A percentile compares a stretch with the other conserved stretches of the same genome.
Conservation (phyloP, 106 monocot species). For the Cymbidium sinense region DNA sequence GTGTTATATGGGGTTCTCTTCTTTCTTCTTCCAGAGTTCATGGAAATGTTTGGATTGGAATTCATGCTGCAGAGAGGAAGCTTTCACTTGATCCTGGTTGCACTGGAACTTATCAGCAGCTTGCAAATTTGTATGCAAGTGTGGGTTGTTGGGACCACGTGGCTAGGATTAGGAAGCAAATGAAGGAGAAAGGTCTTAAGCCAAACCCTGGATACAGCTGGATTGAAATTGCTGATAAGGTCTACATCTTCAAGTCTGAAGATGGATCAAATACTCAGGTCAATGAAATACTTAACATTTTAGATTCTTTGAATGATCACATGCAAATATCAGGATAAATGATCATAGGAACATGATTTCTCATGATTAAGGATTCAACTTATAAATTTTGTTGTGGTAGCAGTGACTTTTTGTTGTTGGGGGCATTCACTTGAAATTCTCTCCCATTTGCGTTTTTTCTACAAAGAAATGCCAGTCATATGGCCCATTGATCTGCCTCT, state of each 20-base stretch:
- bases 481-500: too few species aligned
- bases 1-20: conserved; percentile 49
- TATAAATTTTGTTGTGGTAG: too few species aligned
- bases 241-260: conserved; percentile 37
- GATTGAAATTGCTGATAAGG: conserved; percentile 45
- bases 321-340: conserved; percentile 13
- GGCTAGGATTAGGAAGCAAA: conserved; percentile 35
- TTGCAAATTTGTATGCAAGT: conserved; percentile 47
- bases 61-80: conserved; percentile 45
- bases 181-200: conserved; percentile 43
- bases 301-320: conserved; percentile 32
- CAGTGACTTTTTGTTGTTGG: not conserved
- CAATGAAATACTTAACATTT: conserved; percentile 22
- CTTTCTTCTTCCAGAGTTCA: conserved; percentile 42
- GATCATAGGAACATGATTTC: not conserved
- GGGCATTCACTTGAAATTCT: not conserved
- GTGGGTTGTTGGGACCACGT: conserved; percentile 28
- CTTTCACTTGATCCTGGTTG: conserved; percentile 43
- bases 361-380: not conserved
- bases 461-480: not conserved
- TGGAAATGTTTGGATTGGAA: conserved; percentile 38
- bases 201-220: conserved; percentile 45
- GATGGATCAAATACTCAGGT: conserved; percentile 23
- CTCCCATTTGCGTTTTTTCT: not conserved
- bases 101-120: conserved; percentile 40